Evolutionary conservation across 1,139 yeast genomes (phyloP).

Genomic region (Nematodospora anomalae): DNA sequence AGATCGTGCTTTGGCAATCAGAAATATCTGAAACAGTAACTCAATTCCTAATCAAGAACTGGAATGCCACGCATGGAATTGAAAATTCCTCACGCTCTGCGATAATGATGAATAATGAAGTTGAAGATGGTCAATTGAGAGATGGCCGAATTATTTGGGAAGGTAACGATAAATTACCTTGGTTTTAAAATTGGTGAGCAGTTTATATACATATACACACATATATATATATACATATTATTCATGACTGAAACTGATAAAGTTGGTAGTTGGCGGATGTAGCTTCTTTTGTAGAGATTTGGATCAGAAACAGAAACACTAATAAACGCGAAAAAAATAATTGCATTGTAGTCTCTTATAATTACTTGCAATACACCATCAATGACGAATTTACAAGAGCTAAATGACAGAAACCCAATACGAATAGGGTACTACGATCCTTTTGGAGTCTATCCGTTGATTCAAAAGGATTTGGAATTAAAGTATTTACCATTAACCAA

Average conservation of each 20-base stretch:
- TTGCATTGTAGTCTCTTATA: no score
- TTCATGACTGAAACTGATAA: no score
- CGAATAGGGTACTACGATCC: slow-evolving; percentile 83
- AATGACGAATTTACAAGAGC: not conserved
- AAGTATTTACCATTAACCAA: slow-evolving; percentile 65
- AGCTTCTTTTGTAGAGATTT: no score
- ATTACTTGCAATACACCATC: not conserved
- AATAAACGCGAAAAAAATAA: no score
- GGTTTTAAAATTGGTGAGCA: no score
- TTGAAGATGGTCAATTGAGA: slow-evolving; percentile 25
- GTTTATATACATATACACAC: not conserved
- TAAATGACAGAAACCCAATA: slow-evolving; percentile 24
- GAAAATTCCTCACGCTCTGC: slow-evolving; percentile 44
- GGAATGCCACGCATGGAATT: slow-evolving; percentile 20
- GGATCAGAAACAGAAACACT: no score
- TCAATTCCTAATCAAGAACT: slow-evolving; percentile 17
- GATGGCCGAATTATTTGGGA: slow-evolving; percentile 42
- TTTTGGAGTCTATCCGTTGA: slow-evolving; percentile 58
- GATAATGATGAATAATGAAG: slow-evolving; percentile 24
- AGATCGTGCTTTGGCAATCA: slow-evolving; percentile 38
- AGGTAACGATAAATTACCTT: slow-evolving; percentile 44
- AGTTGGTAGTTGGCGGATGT: no score
- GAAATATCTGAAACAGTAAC: slow-evolving; percentile 24
- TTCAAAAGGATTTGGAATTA: slow-evolving; percentile 52
- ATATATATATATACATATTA: no score